Base-by-base conservation (phyloP, 345 rosid genomes). In the Salix brachista region DNA sequence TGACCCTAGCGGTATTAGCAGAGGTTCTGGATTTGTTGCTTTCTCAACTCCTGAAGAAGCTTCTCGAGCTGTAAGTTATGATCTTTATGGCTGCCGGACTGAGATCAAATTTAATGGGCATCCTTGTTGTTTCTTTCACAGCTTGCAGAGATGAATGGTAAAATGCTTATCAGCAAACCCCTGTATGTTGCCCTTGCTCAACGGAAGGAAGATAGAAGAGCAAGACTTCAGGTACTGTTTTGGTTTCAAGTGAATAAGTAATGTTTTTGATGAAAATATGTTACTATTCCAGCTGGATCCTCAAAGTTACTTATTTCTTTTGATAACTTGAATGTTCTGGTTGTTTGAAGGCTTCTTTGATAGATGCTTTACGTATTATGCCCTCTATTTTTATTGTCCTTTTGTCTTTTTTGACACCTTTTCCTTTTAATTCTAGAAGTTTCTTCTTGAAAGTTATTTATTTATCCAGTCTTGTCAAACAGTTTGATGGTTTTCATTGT, bases 121-220 rank as follows among this genome's bases (percentile, higher is more conserved):
- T 67, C 44, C 23, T 75, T 50, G 16, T 19, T 28, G 0, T 30
- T 16, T 41, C 6, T n/a, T 23, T 32, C 9, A 26, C 30, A 81
- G 83, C 73, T 72, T 4, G 11, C 54, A 0, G 83, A 81, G 71
- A 81, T 81, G 83, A 81, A 81, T 44, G 83, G 83, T 1, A 81
- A 72, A 67, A 77, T 81, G 71, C 46, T 81, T 25, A 80, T 76
- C 39, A 76, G 71, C 65, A 81, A 81, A 67, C 80, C 83, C 5
- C 58, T 81, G 37, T 81, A 77, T 37, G 80, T 81, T 61, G 83
- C 83, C 23, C 77, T 37, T 72, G 83, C 83, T 5, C 83, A 81
- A 39, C 50, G 83, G 25, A 81, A 77, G 62, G 80, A 81, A 69
- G 83, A 81, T 19, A 50, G 80, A 52, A 72, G 67, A 72, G 83